A percentile compares a stretch with the other conserved stretches of the same genome.
phyloP scores from a whole-genome alignment of 495 filamentous ascomycete species.

The Cairneyella variabilis region DNA sequence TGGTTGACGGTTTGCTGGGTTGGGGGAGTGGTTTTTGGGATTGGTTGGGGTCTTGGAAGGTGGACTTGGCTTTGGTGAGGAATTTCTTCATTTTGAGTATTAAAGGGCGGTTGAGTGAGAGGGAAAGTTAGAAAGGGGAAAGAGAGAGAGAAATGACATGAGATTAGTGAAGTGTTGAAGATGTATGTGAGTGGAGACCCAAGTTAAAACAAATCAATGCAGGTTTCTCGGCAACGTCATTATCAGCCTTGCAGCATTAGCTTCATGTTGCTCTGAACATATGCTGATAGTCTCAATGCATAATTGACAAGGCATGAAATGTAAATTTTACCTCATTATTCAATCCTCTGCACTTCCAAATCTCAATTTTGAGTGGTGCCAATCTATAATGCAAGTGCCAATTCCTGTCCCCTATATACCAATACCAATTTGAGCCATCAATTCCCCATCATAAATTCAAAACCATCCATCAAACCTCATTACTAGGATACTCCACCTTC shows the following conservation, averaged over 20 bases:
- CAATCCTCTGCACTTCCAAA: too few species aligned
- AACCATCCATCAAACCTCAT: slow-evolving; percentile 37
- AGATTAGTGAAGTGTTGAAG: background rate
- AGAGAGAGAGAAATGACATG: background rate
- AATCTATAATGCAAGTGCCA: too few species aligned
- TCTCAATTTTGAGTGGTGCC: too few species aligned
- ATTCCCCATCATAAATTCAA: background rate
- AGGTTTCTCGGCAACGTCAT: background rate
- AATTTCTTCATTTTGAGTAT: slow-evolving; percentile 15
- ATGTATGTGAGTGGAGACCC: background rate
- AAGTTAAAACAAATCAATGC: too few species aligned
- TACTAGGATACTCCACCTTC: slow-evolving; percentile 78
- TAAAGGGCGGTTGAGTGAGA: background rate
- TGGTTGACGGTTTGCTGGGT: slow-evolving; percentile 1
- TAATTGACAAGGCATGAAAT: too few species aligned
- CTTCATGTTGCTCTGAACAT: too few species aligned
- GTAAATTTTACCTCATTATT: too few species aligned
- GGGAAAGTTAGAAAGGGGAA: background rate
- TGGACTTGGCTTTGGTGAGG: slow-evolving; percentile 14
- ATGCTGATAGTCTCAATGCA: too few species aligned
- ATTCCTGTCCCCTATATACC: background rate
- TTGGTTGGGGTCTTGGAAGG: slow-evolving; percentile 4
- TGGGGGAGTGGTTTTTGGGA: background rate
- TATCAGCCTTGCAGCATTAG: background rate
- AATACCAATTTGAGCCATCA: background rate